Evolutionary conservation across 1,284 basidiomycete genomes (phyloP).

Genomic region (Porogramme epimiltina): DNA sequence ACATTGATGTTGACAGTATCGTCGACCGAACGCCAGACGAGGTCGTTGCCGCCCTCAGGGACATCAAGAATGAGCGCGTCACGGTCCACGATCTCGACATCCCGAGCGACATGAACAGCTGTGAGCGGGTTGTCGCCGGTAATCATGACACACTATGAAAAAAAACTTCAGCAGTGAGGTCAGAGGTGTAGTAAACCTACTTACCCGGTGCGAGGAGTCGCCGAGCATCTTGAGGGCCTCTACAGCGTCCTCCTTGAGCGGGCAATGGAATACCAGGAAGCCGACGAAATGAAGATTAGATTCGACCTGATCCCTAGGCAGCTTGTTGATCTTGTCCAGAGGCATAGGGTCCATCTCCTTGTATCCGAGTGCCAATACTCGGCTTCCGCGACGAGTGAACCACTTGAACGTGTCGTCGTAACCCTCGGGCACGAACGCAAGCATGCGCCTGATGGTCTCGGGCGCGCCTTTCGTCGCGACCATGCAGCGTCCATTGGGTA

Average conservation of each 20-base stretch:
- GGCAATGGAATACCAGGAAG: conserved; percentile 96
- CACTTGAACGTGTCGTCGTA: conserved; percentile 95
- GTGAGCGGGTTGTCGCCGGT: conserved; percentile 97
- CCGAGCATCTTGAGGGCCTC: conserved; percentile 89
- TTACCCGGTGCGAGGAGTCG: conserved; percentile 90
- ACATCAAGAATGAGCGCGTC: conserved; percentile 90
- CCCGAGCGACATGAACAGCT: conserved; percentile 89
- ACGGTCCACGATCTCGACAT: conserved; percentile 95
- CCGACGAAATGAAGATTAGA: conserved; percentile 79
- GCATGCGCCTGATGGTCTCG: conserved; percentile 91
- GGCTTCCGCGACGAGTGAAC: conserved; percentile 88
- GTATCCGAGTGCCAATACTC: conserved; percentile 87
- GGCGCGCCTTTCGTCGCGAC: conserved; percentile 92
- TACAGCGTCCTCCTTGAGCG: conserved; percentile 91
- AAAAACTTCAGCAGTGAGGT: conserved; percentile 1
- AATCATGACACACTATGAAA: conserved; percentile 88
- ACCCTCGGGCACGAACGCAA: conserved; percentile 66
- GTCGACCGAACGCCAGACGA: conserved; percentile 93
- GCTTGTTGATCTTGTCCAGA: conserved; percentile 81
- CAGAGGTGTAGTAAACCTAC: conserved; percentile 33
- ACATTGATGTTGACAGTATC: conserved; percentile 86
- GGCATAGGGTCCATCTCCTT: conserved; percentile 78
- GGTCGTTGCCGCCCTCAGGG: conserved; percentile 76
- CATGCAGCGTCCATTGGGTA: conserved; percentile 62
- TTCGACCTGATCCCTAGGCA: conserved; percentile 81